phyloP scores from a whole-genome alignment of 192 early-diverging fungal species.

The Martensiomyces pterosporus region DNA sequence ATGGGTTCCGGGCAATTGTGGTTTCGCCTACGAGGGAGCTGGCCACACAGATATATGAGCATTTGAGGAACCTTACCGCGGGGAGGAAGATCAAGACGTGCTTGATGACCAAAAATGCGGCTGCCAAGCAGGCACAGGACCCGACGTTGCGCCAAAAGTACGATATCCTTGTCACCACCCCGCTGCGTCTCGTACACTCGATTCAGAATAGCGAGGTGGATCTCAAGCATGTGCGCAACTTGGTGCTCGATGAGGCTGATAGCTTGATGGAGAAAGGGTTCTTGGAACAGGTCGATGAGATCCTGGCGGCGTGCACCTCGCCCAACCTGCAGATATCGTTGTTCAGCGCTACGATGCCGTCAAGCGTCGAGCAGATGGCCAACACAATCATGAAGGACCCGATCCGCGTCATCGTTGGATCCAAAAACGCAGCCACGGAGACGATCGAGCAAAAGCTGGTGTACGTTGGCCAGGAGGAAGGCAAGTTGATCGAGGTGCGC shows the following conservation, averaged over 20 bases:
- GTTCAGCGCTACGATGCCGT: slow-evolving; percentile 94
- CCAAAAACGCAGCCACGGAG: slow-evolving; percentile 86
- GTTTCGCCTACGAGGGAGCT: slow-evolving; percentile 95
- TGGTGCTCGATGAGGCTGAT: slow-evolving; percentile 85
- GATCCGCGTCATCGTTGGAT: slow-evolving; percentile 82
- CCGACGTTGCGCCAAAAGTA: slow-evolving; percentile 66
- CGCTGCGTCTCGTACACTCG: slow-evolving; percentile 84
- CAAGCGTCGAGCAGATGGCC: slow-evolving; percentile 86
- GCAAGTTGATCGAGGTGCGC: slow-evolving; percentile 89
- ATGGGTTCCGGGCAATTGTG: slow-evolving; percentile 83
- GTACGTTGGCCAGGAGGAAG: slow-evolving; percentile 89
- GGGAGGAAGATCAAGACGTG: slow-evolving; percentile 77
- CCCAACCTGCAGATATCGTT: slow-evolving; percentile 70
- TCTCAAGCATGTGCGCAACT: slow-evolving; percentile 65
- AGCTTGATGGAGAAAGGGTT: slow-evolving; percentile 78
- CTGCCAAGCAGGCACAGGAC: slow-evolving; percentile 60
- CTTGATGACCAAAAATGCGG: slow-evolving; percentile 80
- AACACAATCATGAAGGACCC: slow-evolving; percentile 88
- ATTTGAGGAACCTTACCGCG: slow-evolving; percentile 67
- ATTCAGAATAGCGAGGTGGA: slow-evolving; percentile 75
- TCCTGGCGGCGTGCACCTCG: slow-evolving; percentile 79
- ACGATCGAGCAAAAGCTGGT: slow-evolving; percentile 85
- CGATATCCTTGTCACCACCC: slow-evolving; percentile 93
- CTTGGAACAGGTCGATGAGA: slow-evolving; percentile 84
- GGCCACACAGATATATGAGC: slow-evolving; percentile 80